Evolutionary conservation across 2,329 filamentous ascomycete species (phyloP).

Genomic region (Fusarium buxicola): DNA sequence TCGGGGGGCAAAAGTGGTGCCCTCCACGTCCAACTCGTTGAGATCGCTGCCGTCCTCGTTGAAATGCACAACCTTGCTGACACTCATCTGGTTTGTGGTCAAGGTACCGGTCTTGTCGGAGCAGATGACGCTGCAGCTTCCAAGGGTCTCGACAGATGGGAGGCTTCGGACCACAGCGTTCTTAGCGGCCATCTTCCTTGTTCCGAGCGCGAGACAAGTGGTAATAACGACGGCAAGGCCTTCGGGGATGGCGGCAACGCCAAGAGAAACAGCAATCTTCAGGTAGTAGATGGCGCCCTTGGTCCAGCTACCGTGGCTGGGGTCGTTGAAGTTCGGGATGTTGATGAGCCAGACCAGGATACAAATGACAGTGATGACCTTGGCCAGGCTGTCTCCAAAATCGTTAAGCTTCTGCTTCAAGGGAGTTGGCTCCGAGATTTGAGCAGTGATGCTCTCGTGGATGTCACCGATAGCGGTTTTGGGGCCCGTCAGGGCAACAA

Average conservation of each 20-base stretch:
- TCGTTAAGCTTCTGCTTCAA: constrained; percentile 99
- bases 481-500: constrained; percentile 90
- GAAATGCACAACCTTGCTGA: constrained; percentile 90
- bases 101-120: constrained; percentile 99
- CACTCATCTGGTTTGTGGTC: constrained; percentile 99
- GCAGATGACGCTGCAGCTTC: constrained; percentile 99
- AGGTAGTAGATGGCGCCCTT: constrained; percentile 99
- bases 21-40: constrained; percentile 89
- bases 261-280: constrained; percentile 98
- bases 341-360: constrained; percentile 98
- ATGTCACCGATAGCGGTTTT: constrained; percentile 98
- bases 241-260: constrained; percentile 97
- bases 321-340: constrained; percentile 95
- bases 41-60: constrained; percentile 78
- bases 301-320: constrained; percentile 90
- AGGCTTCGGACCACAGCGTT: constrained; percentile 97
- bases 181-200: constrained; percentile 98
- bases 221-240: constrained; percentile 98
- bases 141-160: constrained; percentile 96
- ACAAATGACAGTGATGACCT: constrained; percentile 98
- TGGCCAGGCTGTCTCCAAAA: constrained; percentile 94
- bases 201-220: constrained; percentile 96
- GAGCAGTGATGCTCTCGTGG: constrained; percentile 96
- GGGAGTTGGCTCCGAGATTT: constrained; percentile 97
- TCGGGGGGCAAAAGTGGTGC: constrained; percentile 89